Evolutionary conservation across 2,329 filamentous ascomycete species (phyloP).

Genomic region (Periconia macrospinosa): DNA sequence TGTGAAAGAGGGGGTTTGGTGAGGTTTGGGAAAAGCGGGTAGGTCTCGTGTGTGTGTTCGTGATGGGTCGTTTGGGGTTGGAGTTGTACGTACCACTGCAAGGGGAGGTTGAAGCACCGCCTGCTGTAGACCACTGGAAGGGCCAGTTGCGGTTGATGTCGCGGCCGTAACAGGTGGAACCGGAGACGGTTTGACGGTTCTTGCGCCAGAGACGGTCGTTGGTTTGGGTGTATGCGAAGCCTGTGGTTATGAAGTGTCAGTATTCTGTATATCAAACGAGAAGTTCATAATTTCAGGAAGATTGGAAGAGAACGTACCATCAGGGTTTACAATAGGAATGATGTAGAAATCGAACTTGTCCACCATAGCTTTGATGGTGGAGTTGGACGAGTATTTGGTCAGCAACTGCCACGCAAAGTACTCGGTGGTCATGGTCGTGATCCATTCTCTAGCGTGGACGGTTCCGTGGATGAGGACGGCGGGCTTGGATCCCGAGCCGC

Average conservation of each 20-base stretch:
- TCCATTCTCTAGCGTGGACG: constrained; percentile 42
- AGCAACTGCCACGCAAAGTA: constrained; percentile 40
- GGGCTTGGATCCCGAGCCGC: constrained; percentile 41
- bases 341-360: constrained; percentile 43
- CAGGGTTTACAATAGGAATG: constrained; percentile 23
- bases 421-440: constrained; percentile 34
- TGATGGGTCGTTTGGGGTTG: no score
- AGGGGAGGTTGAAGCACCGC: constrained; percentile 40
- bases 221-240: constrained; percentile 43
- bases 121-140: constrained; percentile 37
- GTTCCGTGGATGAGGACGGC: constrained; percentile 39
- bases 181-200: constrained; percentile 39
- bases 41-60: no score
- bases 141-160: constrained; percentile 47
- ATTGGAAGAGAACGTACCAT: constrained; percentile 12
- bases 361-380: constrained; percentile 35
- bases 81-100: constrained; percentile 14
- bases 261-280: background rate
- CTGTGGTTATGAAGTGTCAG: constrained; percentile 19
- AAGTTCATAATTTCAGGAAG: constrained; percentile 5
- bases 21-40: no score
- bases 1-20: no score
- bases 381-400: constrained; percentile 36
- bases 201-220: constrained; percentile 46
- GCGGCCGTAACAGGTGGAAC: constrained; percentile 36